Evolutionary conservation across 164 flowering plant genomes (phyloP).

Genomic region (Magnolia kwangsiensis): DNA sequence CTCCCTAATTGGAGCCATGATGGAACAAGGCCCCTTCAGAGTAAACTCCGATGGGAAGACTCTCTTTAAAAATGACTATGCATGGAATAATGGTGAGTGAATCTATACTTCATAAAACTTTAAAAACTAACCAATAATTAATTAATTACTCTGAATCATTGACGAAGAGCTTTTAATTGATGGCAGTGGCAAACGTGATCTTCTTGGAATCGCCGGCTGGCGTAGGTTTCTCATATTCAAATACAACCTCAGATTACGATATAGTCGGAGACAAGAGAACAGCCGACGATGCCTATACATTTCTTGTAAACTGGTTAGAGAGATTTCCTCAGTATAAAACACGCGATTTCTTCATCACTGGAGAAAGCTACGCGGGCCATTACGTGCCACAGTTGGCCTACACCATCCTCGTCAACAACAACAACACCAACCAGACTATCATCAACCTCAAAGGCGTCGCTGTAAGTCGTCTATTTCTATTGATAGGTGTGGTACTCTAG

Average conservation of each 20-base stretch:
- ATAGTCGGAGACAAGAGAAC: conserved; percentile 29
- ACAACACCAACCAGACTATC: conserved; percentile 10
- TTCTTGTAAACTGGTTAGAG: conserved; percentile 35
- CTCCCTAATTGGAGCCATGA: conserved; percentile 37
- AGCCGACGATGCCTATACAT: conserved; percentile 30
- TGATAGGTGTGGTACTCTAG: too few relatives aligned
- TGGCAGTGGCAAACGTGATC: conserved; percentile 35
- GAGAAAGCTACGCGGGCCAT: conserved; percentile 46
- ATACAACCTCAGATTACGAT: conserved; percentile 28
- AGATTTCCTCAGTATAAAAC: conserved; percentile 41
- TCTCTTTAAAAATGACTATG: conserved; percentile 16
- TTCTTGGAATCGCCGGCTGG: conserved; percentile 43
- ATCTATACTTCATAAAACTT: background rate
- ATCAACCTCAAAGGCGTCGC: conserved; percentile 32
- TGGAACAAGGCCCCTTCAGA: conserved; percentile 33
- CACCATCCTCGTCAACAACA: conserved; percentile 18
- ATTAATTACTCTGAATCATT: background rate
- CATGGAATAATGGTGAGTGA: conserved; percentile 26
- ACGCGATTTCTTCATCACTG: conserved; percentile 32
- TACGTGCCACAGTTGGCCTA: conserved; percentile 40
- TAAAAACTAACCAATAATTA: background rate
- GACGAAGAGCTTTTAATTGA: too few relatives aligned
- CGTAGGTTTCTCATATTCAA: conserved; percentile 43
- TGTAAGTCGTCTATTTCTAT: conserved; percentile 10
- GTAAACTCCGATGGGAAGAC: conserved; percentile 24